Base-by-base conservation (phyloP, 352 stramenopile genomes). In the Phytophthora ohioensis region DNA sequence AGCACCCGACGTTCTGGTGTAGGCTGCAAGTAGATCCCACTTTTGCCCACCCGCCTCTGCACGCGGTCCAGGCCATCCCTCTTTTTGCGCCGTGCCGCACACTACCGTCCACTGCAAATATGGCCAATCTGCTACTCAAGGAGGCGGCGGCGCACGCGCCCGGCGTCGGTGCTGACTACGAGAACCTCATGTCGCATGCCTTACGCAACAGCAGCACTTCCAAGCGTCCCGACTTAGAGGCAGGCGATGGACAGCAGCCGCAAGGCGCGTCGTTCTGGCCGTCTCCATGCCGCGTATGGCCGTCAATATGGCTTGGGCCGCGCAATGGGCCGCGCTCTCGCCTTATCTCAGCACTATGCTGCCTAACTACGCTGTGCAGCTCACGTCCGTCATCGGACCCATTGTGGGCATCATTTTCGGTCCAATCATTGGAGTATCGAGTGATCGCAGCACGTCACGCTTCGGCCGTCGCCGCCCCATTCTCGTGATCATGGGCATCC, bases 271-370 rank as follows among this genome's bases (percentile, higher is more conserved):
- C 75, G 11, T 71, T 84, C 49, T 57, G 57, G 63, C 78, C 0
- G 67, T 87, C 21, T 88, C 78, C 9, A 67, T 83, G 45, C 80
- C 78, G 0, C 75, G 76, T 17, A 77, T 88, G 73, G 75, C 78
- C 4, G 82, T 88, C 56, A 75, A 84, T 27, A 86, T 88, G 78
- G 80, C 80, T 0, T 88, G 78, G 80, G 61, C 80, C 2, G 78
- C 80, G 3, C 78, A 88, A 45, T 88, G 78, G 78, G 78, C 78
- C 1, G 80, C 78, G 10, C 57, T 88, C 13, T 72, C 74, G 5
- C 80, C 80, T 9, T 83, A 86, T 38, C 63, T 88, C 5, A 65
- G 73, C n/a, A 83, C 73, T 0, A 75, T 88, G 48, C 53, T 85
- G 41, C 73, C 78, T 38, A 69, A 73, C 38, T 84, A 72, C 43